Percentiles rank a stretch among this genome's conserved stretches.
These are phyloP conservation scores for Ostreobium quekettii DNA, from an alignment of 139 green algal genomes.

Conservation along the genomic window DNA sequence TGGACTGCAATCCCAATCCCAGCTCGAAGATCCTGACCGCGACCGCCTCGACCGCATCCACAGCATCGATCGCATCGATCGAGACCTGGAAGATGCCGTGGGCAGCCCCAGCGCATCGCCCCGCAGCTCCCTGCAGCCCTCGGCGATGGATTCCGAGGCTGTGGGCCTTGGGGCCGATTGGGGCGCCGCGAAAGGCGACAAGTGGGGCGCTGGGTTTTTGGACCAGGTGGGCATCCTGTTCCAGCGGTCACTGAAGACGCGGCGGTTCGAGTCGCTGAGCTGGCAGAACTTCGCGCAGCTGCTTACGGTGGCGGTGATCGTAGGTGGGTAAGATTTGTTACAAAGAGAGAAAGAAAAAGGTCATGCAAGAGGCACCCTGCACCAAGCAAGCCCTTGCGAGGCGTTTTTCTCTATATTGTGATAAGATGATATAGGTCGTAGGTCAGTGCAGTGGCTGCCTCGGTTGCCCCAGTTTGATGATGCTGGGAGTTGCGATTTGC, in stretches of 20 bases:
- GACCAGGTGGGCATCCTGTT: constrained; percentile 41
- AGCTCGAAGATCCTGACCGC: neutral
- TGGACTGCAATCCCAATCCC: neutral
- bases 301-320: constrained; percentile 14
- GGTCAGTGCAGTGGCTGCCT: neutral
- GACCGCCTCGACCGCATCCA: neutral
- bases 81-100: neutral
- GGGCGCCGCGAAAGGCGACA: neutral
- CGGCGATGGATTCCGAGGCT: neutral
- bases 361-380: no score
- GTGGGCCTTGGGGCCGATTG: neutral
- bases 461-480: neutral
- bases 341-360: neutral
- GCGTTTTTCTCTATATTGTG: neutral
- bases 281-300: constrained; percentile 31
- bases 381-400: no score
- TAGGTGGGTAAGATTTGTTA: neutral
- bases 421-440: neutral
- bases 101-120: neutral
- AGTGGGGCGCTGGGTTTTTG: constrained; percentile 12
- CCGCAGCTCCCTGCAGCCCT: neutral
- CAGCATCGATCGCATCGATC: neutral
- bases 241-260: constrained; percentile 38
- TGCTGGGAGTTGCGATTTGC: neutral
- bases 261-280: constrained; percentile 54